These are phyloP conservation scores for Trichoderma endophyticum DNA, from an alignment of 2,329 filamentous ascomycete species.

Conservation along the genomic window DNA sequence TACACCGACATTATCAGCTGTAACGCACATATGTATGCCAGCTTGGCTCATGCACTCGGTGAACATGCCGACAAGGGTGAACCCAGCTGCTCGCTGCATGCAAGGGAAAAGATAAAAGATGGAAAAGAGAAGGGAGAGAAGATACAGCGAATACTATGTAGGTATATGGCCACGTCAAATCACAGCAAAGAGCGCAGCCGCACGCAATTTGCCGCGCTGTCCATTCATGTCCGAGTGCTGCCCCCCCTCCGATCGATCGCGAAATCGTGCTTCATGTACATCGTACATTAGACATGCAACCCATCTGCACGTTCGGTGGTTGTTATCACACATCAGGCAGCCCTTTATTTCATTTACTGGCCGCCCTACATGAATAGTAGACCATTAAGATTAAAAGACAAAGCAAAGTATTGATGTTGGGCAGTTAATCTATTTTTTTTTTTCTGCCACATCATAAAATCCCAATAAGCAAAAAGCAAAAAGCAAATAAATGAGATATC, in stretches of 20 bases:
- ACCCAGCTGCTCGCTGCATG: not conserved
- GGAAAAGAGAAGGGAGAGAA: not conserved
- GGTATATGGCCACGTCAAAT: not conserved
- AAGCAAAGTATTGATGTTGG: not conserved
- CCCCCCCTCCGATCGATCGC: not conserved
- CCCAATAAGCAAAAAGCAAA: not conserved
- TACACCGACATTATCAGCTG: not conserved
- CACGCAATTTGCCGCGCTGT: not conserved
- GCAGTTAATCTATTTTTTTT: not conserved
- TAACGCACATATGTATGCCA: not conserved
- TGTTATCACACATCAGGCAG: not conserved
- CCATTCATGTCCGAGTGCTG: not conserved
- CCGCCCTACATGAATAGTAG: not conserved
- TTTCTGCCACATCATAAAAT: not conserved
- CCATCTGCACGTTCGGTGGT: not conserved
- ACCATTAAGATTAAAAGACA: not conserved
- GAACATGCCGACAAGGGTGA: not conserved
- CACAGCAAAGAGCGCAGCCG: not conserved
- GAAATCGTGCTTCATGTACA: not conserved
- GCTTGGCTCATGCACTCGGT: not conserved
- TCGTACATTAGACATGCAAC: constrained; percentile 1
- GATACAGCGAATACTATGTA: too few species aligned
- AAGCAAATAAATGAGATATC: not conserved
- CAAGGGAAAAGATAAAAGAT: not conserved
- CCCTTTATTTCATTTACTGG: not conserved